Base-by-base conservation (phyloP, 1,139 yeast genomes). In the Blastobotrys arbuscula region DNA sequence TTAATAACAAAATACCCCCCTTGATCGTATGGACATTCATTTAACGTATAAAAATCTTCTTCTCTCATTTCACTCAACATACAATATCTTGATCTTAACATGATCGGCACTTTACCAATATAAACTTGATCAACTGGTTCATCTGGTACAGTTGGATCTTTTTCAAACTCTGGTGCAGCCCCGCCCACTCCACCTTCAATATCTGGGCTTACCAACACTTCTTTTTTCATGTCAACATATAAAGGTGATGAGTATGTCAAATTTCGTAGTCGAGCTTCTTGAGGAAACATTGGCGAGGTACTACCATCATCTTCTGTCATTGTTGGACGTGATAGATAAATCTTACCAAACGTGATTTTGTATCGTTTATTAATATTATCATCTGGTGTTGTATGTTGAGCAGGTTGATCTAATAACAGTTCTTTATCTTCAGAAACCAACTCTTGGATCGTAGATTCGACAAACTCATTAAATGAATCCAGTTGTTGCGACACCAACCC, bases 281-380 rank as follows among this genome's bases (percentile, higher is more conserved):
- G 98, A 10, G 99, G 98, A 67, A 87, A 87, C 84, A 94, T 82
- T 16, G 96, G 95, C 62, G 89, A 94, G n/a, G 97, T 90, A 30
- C 96, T 89, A 73, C 99, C 99, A 71, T 94, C 99, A 30, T 97
- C 96, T 73, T 94, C 99, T 19, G 97, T 94, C 79, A 92, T 96
- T 45, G 96, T 88, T 38, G 99, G 98, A 62, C 92, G 87, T 37
- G 97, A 89, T 59, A 94, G 81, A 68, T 87, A 94, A 62, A 94
- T 92, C 68, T 92, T 94, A 56, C 98, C 99, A 70, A 94, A 94
- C 26, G 90, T 82, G 64, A 94, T 92, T 69, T 90, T 97, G 65
- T 88, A 94, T 57, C 97, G 81, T 69, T 89, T 83, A 68, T 87
- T 89, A 60, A 87, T 81, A 64, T 87, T 85, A 67, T 92, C 97